Conservation (phyloP, 1,139 yeast species). For the Blastobotrys indianensis region DNA sequence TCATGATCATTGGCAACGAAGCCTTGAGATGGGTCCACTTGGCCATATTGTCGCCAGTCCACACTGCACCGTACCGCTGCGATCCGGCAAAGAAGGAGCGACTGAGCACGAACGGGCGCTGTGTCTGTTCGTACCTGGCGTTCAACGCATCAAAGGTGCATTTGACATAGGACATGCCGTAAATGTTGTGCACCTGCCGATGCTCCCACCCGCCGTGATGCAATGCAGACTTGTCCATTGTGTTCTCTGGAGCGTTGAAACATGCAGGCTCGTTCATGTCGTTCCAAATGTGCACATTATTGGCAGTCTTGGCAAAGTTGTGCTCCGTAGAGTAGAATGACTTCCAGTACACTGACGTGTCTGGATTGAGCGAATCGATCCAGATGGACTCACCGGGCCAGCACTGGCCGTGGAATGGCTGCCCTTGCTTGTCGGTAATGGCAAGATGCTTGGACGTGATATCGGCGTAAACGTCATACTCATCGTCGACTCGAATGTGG, state of each 20-base stretch:
- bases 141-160: constrained; percentile 62
- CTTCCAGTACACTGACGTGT: constrained; percentile 30
- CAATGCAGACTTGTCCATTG: constrained; percentile 69
- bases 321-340: constrained; percentile 20
- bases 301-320: constrained; percentile 23
- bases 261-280: constrained; percentile 37
- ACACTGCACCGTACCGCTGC: constrained; percentile 81
- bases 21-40: constrained; percentile 76
- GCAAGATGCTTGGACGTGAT: constrained; percentile 32
- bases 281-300: constrained; percentile 35
- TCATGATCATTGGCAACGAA: constrained; percentile 79
- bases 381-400: constrained; percentile 31
- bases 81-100: constrained; percentile 83
- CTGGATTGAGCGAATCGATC: constrained; percentile 32
- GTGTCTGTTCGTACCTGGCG: constrained; percentile 41
- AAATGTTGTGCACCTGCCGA: constrained; percentile 77
- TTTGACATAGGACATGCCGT: constrained; percentile 71
- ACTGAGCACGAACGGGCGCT: constrained; percentile 78
- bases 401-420: constrained; percentile 15
- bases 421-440: constrained; percentile 28
- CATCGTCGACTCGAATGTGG: constrained; percentile 32
- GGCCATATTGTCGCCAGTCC: constrained; percentile 95
- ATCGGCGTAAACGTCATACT: constrained; percentile 28
- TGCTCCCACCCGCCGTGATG: constrained; percentile 84
- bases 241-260: constrained; percentile 33